Percentiles rank a stretch among this genome's conserved stretches.
phyloP scores from a whole-genome alignment of 2,329 filamentous ascomycete species.

The Aspergillus versicolor region DNA sequence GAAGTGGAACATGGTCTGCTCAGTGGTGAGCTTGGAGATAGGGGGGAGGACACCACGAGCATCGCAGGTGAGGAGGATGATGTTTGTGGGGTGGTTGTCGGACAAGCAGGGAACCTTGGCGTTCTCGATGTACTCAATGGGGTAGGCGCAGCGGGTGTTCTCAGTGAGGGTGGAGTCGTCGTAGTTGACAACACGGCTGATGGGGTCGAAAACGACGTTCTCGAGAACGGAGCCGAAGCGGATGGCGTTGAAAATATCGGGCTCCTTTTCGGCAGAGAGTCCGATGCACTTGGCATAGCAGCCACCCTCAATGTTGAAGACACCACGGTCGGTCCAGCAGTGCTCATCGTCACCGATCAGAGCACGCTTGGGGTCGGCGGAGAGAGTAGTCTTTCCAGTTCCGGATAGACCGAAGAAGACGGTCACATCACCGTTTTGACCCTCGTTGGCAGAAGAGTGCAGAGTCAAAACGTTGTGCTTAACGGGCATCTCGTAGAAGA shows the following conservation, averaged over 20 bases:
- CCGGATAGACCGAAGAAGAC: slow-evolving; percentile 99
- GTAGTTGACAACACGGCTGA: slow-evolving; percentile 88
- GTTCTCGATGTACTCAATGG: slow-evolving; percentile 98
- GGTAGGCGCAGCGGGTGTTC: slow-evolving; percentile 98
- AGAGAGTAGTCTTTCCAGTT: slow-evolving; percentile 97
- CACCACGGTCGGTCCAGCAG: slow-evolving; percentile 94
- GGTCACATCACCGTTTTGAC: slow-evolving; percentile 88
- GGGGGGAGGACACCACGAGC: slow-evolving; percentile 95
- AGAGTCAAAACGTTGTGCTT: slow-evolving; percentile 99
- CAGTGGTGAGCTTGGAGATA: slow-evolving; percentile 91
- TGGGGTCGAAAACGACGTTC: slow-evolving; percentile 96
- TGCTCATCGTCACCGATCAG: slow-evolving; percentile 99
- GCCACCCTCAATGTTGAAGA: slow-evolving; percentile 99
- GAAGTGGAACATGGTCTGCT: slow-evolving; percentile 99
- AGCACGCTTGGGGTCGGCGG: slow-evolving; percentile 92
- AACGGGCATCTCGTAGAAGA: slow-evolving; percentile 99
- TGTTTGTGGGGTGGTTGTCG: slow-evolving; percentile 87
- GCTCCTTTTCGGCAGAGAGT: slow-evolving; percentile 97
- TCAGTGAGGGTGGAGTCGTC: slow-evolving; percentile 93
- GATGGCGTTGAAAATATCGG: slow-evolving; percentile 95
- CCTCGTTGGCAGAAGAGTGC: slow-evolving; percentile 98
- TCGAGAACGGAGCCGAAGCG: slow-evolving; percentile 95
- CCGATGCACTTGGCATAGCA: slow-evolving; percentile 99
- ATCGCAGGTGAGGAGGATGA: slow-evolving; percentile 96
- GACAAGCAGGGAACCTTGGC: slow-evolving; percentile 97